phyloP scores from a whole-genome alignment of 2,329 filamentous ascomycete genomes.

The Ophiobolus disseminans region DNA sequence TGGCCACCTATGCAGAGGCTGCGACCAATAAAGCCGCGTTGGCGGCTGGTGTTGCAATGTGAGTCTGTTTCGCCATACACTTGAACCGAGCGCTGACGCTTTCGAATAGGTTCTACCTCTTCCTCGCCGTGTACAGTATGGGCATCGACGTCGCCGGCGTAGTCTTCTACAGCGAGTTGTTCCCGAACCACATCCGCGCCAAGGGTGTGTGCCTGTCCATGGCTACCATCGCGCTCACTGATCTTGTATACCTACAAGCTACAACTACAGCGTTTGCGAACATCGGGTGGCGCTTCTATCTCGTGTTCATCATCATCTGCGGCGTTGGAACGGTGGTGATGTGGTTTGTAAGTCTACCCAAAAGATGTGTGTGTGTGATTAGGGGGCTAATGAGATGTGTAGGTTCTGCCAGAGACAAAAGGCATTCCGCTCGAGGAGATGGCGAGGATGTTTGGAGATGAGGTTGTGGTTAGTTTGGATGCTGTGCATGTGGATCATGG shows the following conservation, averaged over 20 bases:
- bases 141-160: constrained; percentile 31
- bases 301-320: constrained; percentile 37
- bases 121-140: constrained; percentile 29
- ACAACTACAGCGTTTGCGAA: constrained; percentile 41
- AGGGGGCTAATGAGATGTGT: not conserved
- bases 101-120: constrained; percentile 26
- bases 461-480: constrained; percentile 24
- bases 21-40: constrained; percentile 33
- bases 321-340: constrained; percentile 20
- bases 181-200: constrained; percentile 29
- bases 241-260: constrained; percentile 37
- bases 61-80: not conserved
- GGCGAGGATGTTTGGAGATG: constrained; percentile 36
- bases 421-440: constrained; percentile 43
- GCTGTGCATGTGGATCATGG: constrained; percentile 29
- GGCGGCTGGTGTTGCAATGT: constrained; percentile 27
- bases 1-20: constrained; percentile 27
- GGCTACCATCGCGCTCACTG: constrained; percentile 47
- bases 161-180: constrained; percentile 28
- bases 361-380: not conserved
- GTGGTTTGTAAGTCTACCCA: constrained; percentile 15
- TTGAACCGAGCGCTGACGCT: not conserved
- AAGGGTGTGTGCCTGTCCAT: constrained; percentile 34
- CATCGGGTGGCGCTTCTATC: constrained; percentile 43
- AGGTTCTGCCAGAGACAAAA: constrained; percentile 38